Evolutionary conservation across 108 stramenopile species (phyloP), one percentile per base, ranked within the genome.

Genomic region (Cyclotella cryptica): DNA sequence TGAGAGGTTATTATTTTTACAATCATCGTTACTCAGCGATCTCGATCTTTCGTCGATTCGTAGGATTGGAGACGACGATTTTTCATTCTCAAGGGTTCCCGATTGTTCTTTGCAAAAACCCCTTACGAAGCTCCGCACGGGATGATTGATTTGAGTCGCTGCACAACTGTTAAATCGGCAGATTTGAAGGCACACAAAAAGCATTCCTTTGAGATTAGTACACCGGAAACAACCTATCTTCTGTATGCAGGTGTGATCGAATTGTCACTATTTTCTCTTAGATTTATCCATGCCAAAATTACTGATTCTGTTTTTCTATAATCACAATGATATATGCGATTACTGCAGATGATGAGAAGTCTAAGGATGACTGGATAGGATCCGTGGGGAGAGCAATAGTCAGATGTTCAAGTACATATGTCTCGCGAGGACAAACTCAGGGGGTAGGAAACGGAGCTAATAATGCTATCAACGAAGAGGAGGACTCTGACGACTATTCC

Each of bases 361-460:
- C 98, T 77, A 99, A 99, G 85, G 99, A 99, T 72, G 98, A 99
- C 75, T 99, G 99, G 99, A 99, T 99, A 75, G 99, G 99, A 8
- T 93, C 96, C 15, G 96, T 98, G 13, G 99, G 99, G 30, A 93
- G 96, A 58, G 93, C 98, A n/a, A 99, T 99, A 76, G 99, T 99
- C 11, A 95, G 97, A 30, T 97, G 94, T 83, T 89, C 90, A 14
- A 86, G 85, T 39, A 94, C 93, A 0, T 92, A 89, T 79, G 87
- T 89, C 39, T 61, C 75, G 26, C 67, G 70, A 59, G 81, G 66
- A 52, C 60, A 60, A 49, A 45, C 69, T 61, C 61, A 64, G 10
- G 70, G 70, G 51, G 72, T 14, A 70, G 72, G 59, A 75, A 69
- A 60, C 29, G 83, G 60, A 15, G 49, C 40, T 12, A 72, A 24